Evolutionary conservation across 2,329 filamentous ascomycete species (phyloP).

Genomic region (Neonectria sp.): DNA sequence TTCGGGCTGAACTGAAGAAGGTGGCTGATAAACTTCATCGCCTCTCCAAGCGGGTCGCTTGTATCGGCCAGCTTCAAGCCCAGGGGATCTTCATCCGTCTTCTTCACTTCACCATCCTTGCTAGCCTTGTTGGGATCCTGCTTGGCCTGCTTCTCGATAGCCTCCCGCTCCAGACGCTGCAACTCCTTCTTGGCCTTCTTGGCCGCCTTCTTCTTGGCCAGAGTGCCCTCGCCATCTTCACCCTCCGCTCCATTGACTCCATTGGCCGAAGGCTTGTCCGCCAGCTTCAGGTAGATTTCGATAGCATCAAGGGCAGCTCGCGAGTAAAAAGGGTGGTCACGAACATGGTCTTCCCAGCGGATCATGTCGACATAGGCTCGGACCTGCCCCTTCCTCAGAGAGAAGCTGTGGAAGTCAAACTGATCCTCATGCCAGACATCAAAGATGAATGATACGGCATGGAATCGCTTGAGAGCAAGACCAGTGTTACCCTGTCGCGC

Average conservation of each 20-base stretch:
- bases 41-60: constrained; percentile 85
- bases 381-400: constrained; percentile 95
- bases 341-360: constrained; percentile 92
- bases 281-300: constrained; percentile 83
- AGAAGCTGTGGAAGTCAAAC: constrained; percentile 99
- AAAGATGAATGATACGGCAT: constrained; percentile 91
- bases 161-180: constrained; percentile 77
- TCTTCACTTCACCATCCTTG: constrained; percentile 79
- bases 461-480: constrained; percentile 92
- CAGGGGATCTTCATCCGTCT: constrained; percentile 90
- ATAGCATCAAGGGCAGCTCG: constrained; percentile 87
- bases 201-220: constrained; percentile 86
- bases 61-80: constrained; percentile 87
- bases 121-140: constrained; percentile 87
- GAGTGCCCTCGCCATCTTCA: constrained; percentile 68
- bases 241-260: constrained; percentile 71
- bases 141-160: constrained; percentile 83
- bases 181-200: constrained; percentile 91
- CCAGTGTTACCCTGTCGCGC: constrained; percentile 85
- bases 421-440: constrained; percentile 99
- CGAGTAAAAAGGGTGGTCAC: constrained; percentile 94
- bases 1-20: constrained; percentile 87
- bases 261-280: constrained; percentile 80
- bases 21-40: constrained; percentile 87
- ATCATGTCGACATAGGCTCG: constrained; percentile 97